Base-by-base conservation (phyloP, 2,329 filamentous ascomycete species). In the Verruconis gallopava region DNA sequence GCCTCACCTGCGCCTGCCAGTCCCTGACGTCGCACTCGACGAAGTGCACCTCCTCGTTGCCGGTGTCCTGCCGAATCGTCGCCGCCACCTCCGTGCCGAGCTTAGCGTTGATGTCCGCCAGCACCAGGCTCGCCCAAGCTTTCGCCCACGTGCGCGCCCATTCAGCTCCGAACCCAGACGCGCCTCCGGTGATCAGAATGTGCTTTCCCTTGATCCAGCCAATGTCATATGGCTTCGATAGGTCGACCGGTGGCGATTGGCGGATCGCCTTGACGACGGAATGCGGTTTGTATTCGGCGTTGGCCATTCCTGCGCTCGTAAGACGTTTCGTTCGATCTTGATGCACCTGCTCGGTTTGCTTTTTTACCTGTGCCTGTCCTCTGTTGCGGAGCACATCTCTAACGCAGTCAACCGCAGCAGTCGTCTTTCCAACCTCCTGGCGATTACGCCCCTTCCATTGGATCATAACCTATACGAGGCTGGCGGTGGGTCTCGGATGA, bases 21-120 rank as follows among this genome's bases (percentile, higher is more conserved):
- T 70, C 64, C 1, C 73, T 75, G 6, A 83, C 78, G 58, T 83
- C 72, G 62, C 75, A 79, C 50, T 70, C 64, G 40, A 75, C 60
- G 53, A 73, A 80, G 51, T 71, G 63, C 46, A 73, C 69, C 19
- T 67, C 59, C 39, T 58, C 49, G 44, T 61, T 65, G 15, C 55
- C 61, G 21, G 56, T 62, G 46, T 52, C 53, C 33, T 61, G 52
- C 33, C 68, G 65, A 30, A 79, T 58, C 20, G 69, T 62, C 11
- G 69, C 67, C 5, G 75, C 68, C 18, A 82, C 62, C 17, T 62
- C 56, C 48, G 73, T 65, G 18, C 77, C 77, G 6, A 62, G 64
- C 14, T 56, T 48, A 44, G 68, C 63, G 51, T 75, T 71, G 51
- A 82, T 61, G 55, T 83, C 79, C 33, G 75, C 77, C 30, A 82